These are phyloP conservation scores for Hibiscus mutabilis DNA, from an alignment of 345 rosid genomes.

Conservation along the genomic window DNA sequence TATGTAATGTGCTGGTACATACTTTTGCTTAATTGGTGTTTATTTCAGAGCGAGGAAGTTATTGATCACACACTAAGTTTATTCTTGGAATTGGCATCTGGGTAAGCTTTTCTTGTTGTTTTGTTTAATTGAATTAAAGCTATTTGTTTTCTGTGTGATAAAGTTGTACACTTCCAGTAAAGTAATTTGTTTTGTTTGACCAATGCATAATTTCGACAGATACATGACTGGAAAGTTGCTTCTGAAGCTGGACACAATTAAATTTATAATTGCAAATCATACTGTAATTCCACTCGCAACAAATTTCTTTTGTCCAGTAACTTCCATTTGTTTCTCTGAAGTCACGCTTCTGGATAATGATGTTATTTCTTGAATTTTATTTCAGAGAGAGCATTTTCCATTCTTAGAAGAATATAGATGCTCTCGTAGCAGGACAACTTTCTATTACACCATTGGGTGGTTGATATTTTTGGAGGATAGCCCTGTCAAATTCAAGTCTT, in stretches of 20 bases:
- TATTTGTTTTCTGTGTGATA: slow-evolving; percentile 26
- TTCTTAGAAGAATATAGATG: slow-evolving; percentile 88
- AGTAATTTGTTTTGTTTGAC: slow-evolving; percentile 6
- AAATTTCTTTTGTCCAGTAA: slow-evolving; percentile 10
- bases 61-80: slow-evolving; percentile 90
- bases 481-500: slow-evolving; percentile 89
- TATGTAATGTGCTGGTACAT: slow-evolving; percentile 12
- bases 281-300: slow-evolving; percentile 49
- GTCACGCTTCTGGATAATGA: background rate
- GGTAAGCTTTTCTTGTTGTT: slow-evolving; percentile 1
- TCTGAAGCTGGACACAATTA: slow-evolving; percentile 81
- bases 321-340: slow-evolving; percentile 8
- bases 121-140: background rate
- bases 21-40: slow-evolving; percentile 13
- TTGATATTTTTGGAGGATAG: slow-evolving; percentile 96
- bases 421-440: slow-evolving; percentile 93
- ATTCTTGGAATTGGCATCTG: slow-evolving; percentile 56
- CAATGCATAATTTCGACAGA: slow-evolving; percentile 34
- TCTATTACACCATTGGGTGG: slow-evolving; percentile 94
- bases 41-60: slow-evolving; percentile 80
- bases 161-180: background rate
- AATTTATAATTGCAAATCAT: slow-evolving; percentile 90
- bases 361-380: slow-evolving; percentile 16
- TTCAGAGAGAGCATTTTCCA: slow-evolving; percentile 95
- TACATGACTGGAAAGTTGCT: slow-evolving; percentile 99